phyloP scores from a whole-genome alignment of 2,329 filamentous ascomycete species.

The Paecilomyces formosus region DNA sequence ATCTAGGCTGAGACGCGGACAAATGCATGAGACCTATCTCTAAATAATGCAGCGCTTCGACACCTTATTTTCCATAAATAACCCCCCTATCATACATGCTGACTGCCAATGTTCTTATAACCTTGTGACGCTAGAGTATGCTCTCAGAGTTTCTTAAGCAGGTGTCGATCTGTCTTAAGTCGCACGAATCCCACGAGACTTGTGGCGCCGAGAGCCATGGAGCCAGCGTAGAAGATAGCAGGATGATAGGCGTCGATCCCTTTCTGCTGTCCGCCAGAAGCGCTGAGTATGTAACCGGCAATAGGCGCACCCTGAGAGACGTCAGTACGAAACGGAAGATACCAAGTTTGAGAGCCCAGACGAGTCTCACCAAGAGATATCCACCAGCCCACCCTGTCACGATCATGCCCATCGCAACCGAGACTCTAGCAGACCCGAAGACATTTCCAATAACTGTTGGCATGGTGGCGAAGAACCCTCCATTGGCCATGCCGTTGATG shows the following conservation, averaged over 20 bases:
- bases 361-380: conserved; percentile 48
- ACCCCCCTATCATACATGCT: neutral
- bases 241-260: conserved; percentile 50
- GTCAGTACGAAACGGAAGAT: neutral
- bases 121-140: neutral
- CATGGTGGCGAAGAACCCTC: conserved; percentile 58
- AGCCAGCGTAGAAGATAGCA: conserved; percentile 56
- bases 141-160: conserved; percentile 28
- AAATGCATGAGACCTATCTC: neutral
- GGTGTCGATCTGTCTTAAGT: conserved; percentile 33
- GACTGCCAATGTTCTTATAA: neutral
- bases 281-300: conserved; percentile 52
- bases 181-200: conserved; percentile 37
- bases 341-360: neutral
- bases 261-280: conserved; percentile 44
- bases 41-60: neutral
- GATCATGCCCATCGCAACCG: conserved; percentile 55
- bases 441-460: conserved; percentile 55
- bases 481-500: conserved; percentile 54
- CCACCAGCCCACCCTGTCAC: conserved; percentile 55
- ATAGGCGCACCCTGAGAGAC: conserved; percentile 46
- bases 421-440: conserved; percentile 49
- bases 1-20: neutral
- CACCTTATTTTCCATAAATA: neutral
- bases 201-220: conserved; percentile 42